Conservation (phyloP, 2,329 filamentous ascomycete species). For the Camillea tinctor region DNA sequence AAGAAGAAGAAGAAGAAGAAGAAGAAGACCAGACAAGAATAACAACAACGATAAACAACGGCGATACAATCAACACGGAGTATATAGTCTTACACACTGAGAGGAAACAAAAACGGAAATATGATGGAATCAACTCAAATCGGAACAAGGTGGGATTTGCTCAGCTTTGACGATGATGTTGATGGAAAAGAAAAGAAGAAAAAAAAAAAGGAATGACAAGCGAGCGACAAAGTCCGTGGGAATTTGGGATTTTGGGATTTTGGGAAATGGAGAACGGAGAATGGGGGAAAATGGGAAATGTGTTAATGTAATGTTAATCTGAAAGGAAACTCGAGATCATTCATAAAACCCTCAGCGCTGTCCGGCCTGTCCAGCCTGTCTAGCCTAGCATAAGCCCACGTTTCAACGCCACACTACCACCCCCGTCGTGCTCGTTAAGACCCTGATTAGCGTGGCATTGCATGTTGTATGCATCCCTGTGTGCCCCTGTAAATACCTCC, state of each 20-base stretch:
- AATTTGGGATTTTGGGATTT: too few relatives aligned
- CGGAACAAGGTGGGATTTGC: neutral
- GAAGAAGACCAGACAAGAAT: too few relatives aligned
- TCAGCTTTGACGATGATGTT: neutral
- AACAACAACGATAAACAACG: too few relatives aligned
- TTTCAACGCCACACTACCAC: constrained; percentile 3
- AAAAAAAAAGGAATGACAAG: neutral
- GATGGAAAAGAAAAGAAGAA: neutral
- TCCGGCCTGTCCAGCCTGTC: too few relatives aligned
- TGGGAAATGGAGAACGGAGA: neutral
- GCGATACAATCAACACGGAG: too few relatives aligned
- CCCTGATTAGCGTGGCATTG: constrained; percentile 1
- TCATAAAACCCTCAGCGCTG: neutral
- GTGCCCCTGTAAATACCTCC: neutral
- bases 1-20: neutral
- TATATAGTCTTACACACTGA: too few relatives aligned
- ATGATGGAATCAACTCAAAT: neutral
- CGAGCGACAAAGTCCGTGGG: neutral
- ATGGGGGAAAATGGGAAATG: neutral
- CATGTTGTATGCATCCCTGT: neutral
- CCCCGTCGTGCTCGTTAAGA: neutral
- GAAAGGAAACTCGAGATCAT: neutral
- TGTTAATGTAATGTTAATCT: neutral
- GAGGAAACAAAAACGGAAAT: neutral
- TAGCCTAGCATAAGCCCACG: neutral